A percentile compares a stretch with the other conserved stretches of the same genome.
These are phyloP conservation scores for Plasmopara muralis DNA, from an alignment of 352 stramenopile genomes.

Conservation along the genomic window DNA sequence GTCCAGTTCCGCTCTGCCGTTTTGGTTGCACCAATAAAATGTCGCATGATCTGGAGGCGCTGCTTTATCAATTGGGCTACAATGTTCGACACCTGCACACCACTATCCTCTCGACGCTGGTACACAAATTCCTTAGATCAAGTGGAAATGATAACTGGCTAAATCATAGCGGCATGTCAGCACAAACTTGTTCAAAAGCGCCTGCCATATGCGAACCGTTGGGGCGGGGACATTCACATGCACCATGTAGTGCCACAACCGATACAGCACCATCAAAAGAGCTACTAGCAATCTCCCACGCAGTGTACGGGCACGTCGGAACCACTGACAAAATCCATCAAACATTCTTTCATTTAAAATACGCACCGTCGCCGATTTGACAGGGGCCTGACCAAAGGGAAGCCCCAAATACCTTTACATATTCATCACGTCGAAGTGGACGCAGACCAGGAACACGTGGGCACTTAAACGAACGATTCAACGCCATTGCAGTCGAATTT, in stretches of 20 bases:
- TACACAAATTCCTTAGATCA: background rate
- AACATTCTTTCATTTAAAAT: background rate
- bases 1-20: too few species aligned
- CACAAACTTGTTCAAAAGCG: background rate
- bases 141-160: background rate
- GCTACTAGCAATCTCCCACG: background rate
- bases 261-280: background rate
- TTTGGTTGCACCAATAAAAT: too few species aligned
- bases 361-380: background rate
- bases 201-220: background rate
- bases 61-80: background rate
- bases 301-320: background rate
- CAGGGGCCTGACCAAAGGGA: background rate
- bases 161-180: background rate
- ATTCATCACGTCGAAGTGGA: background rate
- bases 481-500: background rate
- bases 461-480: background rate
- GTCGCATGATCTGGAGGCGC: background rate
- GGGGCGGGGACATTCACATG: background rate
- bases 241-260: background rate
- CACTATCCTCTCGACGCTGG: background rate
- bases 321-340: background rate
- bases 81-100: background rate
- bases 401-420: background rate
- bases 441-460: background rate